These are phyloP conservation scores for Poterioochromonas sp. DNA, from an alignment of 352 stramenopile genomes.

Conservation along the genomic window DNA sequence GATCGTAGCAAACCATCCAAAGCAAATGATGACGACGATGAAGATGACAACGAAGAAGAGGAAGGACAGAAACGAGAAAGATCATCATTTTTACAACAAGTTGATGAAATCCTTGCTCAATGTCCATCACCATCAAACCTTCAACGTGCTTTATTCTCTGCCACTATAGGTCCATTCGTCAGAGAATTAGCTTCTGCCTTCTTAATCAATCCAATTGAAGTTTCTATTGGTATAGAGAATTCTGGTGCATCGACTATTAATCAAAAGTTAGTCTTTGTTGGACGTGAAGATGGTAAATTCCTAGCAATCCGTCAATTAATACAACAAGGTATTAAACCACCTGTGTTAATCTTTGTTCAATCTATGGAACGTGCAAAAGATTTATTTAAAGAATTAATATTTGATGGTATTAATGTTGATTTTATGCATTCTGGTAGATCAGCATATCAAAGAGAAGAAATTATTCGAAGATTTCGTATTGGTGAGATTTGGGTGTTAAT, in stretches of 20 bases:
- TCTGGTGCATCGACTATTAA: constrained; percentile 70
- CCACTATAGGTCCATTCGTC: constrained; percentile 82
- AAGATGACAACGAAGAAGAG: constrained; percentile 36
- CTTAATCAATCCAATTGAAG: constrained; percentile 85
- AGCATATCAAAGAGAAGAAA: constrained; percentile 76
- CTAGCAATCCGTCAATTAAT: constrained; percentile 85
- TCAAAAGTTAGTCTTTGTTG: constrained; percentile 94
- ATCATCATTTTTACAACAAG: constrained; percentile 73
- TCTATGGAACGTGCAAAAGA: constrained; percentile 91
- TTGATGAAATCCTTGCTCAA: constrained; percentile 89
- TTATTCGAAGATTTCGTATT: constrained; percentile 87
- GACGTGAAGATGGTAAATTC: constrained; percentile 96
- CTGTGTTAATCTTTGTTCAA: constrained; percentile 94
- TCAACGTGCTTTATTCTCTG: constrained; percentile 91
- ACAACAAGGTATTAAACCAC: constrained; percentile 74
- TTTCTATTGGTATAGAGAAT: constrained; percentile 83
- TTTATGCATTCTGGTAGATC: constrained; percentile 91
- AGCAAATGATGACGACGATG: constrained; percentile 36
- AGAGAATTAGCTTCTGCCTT: constrained; percentile 88
- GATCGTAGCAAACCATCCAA: constrained; percentile 28
- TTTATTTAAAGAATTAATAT: constrained; percentile 92
- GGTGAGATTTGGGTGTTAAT: constrained; percentile 96
- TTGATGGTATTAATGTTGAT: constrained; percentile 94
- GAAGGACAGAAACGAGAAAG: neutral
- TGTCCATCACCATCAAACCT: constrained; percentile 64